phyloP scores from a whole-genome alignment of 2,329 filamentous ascomycete species.

The Cladosporium cucumerinum region DNA sequence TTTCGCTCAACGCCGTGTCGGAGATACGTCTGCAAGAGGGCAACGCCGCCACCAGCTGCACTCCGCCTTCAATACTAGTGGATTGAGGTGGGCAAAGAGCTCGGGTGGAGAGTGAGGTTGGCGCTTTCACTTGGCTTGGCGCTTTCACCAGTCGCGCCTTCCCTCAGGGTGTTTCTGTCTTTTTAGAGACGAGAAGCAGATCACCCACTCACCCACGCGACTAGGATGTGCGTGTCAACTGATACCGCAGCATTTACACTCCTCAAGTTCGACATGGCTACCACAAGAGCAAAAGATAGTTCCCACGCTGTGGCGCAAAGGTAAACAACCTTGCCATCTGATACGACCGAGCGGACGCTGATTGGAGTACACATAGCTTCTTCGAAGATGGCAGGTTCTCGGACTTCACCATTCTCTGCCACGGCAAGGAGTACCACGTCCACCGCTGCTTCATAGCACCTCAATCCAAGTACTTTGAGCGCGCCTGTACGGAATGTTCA shows the following conservation, averaged over 20 bases:
- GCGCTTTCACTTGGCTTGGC: neutral
- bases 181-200: neutral
- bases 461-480: conserved; percentile 17
- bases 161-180: neutral
- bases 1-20: neutral
- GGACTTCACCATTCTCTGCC: conserved; percentile 16
- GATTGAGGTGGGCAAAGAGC: neutral
- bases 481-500: conserved; percentile 1
- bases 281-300: neutral
- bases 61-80: neutral
- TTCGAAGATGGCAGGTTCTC: neutral
- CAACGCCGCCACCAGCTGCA: neutral
- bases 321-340: neutral
- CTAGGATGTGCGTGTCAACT: no score
- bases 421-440: conserved; percentile 14
- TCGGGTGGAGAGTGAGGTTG: neutral
- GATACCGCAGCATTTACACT: neutral
- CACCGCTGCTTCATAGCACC: conserved; percentile 10
- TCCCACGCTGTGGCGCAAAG: neutral
- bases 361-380: neutral
- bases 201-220: neutral
- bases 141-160: neutral
- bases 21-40: neutral
- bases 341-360: neutral
- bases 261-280: neutral